phyloP scores from a whole-genome alignment of 345 rosid genomes.

The Pistacia integerrima region DNA sequence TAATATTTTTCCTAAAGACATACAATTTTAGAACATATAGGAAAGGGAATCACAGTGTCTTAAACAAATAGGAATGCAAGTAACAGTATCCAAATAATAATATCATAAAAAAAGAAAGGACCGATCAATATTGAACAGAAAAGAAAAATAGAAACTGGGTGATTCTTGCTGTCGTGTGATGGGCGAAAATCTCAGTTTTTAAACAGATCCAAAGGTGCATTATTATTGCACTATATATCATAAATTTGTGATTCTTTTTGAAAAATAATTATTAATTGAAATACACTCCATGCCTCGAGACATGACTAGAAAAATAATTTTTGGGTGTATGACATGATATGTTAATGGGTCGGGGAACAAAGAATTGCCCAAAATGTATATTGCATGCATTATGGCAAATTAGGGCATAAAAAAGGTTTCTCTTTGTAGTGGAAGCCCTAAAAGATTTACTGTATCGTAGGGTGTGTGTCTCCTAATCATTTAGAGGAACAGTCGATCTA shows the following conservation, averaged over 20 bases:
- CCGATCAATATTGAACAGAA: background rate
- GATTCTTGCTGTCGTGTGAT: background rate
- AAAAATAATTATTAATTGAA: background rate
- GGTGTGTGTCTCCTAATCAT: too few species aligned
- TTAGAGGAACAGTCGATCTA: too few species aligned
- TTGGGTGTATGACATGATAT: background rate
- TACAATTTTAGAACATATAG: too few species aligned
- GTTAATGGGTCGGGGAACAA: background rate
- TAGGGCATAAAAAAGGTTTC: background rate
- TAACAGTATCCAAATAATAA: too few species aligned
- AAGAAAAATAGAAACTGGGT: background rate
- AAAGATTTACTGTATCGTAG: too few species aligned
- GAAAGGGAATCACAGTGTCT: too few species aligned
- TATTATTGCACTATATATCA: background rate
- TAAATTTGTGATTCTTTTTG: background rate
- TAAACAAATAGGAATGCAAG: too few species aligned
- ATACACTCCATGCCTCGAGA: background rate
- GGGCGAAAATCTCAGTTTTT: background rate
- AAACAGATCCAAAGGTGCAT: background rate
- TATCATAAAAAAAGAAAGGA: background rate
- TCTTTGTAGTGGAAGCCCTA: too few species aligned
- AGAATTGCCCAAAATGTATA: background rate
- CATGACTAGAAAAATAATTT: background rate
- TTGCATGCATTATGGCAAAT: background rate
- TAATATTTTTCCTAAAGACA: too few species aligned